These are phyloP conservation scores for Claviceps maximensis DNA, from an alignment of 2,329 filamentous ascomycete species.

Conservation along the genomic window DNA sequence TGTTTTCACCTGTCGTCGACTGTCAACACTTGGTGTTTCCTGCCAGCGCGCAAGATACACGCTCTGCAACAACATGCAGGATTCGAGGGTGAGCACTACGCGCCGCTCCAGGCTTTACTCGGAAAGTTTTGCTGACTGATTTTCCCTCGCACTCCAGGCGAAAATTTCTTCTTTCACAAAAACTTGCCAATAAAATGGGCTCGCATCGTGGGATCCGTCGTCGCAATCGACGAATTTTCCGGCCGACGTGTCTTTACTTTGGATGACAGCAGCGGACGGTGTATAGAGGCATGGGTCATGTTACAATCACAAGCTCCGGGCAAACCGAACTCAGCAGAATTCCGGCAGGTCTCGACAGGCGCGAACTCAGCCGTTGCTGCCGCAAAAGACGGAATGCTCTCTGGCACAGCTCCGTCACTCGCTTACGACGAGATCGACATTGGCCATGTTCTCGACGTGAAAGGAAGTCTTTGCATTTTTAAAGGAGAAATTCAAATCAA, in stretches of 20 bases:
- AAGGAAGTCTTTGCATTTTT: conserved; percentile 36
- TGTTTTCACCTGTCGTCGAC: conserved; percentile 52
- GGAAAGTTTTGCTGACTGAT: not conserved
- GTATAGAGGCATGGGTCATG: conserved; percentile 31
- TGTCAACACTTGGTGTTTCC: conserved; percentile 43
- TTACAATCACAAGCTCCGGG: conserved; percentile 1
- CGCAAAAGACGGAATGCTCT: not conserved
- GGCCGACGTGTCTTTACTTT: conserved; percentile 39
- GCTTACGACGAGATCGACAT: conserved; percentile 28
- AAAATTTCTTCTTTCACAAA: conserved; percentile 49
- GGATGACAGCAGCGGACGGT: conserved; percentile 52
- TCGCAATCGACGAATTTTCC: conserved; percentile 42
- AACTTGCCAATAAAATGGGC: conserved; percentile 71
- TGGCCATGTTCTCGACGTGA: conserved; percentile 43
- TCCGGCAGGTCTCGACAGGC: not conserved
- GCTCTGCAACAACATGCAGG: conserved; percentile 32
- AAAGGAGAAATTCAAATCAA: conserved; percentile 37
- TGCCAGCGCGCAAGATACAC: conserved; percentile 38
- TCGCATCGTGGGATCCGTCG: conserved; percentile 55
- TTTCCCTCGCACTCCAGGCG: conserved; percentile 18
- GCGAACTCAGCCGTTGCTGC: not conserved
- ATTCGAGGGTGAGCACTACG: conserved; percentile 35
- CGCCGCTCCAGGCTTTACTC: too few species aligned
- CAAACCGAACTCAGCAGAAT: not conserved
- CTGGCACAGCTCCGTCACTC: conserved; percentile 1